Percentiles rank a stretch among this genome's conserved stretches.
phyloP scores from a whole-genome alignment of 306 rosid genomes.

The Alnus glutinosa region DNA sequence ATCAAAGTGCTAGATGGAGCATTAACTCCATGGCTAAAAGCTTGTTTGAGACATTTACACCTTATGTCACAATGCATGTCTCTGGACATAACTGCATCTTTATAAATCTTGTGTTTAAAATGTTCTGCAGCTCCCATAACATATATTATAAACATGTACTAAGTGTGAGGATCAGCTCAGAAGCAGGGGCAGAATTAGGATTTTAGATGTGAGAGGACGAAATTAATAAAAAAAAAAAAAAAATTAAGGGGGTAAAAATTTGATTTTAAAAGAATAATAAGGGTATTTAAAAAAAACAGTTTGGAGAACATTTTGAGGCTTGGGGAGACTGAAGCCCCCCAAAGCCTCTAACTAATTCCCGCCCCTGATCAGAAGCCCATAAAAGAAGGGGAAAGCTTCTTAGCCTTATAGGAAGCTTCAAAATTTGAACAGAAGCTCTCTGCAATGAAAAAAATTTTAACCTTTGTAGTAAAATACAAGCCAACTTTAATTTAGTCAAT shows the following conservation, averaged over 20 bases:
- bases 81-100: background rate
- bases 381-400: background rate
- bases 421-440: background rate
- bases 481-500: no score
- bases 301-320: no score
- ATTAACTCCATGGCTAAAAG: background rate
- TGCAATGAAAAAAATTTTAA: background rate
- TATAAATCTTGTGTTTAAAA: background rate
- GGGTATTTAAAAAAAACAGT: no score
- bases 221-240: no score
- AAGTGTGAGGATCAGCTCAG: no score
- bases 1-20: background rate
- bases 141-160: background rate
- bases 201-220: no score
- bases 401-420: background rate
- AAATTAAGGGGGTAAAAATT: no score
- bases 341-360: no score
- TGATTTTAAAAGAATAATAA: no score
- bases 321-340: no score
- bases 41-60: background rate
- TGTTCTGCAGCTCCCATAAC: constrained; percentile 1
- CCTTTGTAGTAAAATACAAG: background rate
- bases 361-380: background rate
- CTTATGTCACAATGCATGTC: background rate
- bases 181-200: no score